Percentiles rank a stretch among this genome's conserved stretches.
These are phyloP conservation scores for Lagenidium giganteum DNA, from an alignment of 352 stramenopile genomes.

Conservation along the genomic window DNA sequence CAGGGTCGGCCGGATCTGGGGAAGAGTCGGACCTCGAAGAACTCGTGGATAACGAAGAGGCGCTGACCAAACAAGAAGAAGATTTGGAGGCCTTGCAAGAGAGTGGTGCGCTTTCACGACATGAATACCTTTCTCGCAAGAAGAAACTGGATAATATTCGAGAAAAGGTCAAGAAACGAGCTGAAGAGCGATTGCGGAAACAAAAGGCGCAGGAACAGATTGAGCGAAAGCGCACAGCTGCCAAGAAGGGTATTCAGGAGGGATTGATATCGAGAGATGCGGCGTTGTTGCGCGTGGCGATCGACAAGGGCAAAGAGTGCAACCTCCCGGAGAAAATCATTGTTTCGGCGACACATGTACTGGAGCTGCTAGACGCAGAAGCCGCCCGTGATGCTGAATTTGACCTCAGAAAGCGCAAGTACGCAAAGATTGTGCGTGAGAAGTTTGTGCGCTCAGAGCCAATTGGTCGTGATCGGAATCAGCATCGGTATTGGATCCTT, in stretches of 20 bases:
- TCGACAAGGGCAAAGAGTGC: slow-evolving; percentile 76
- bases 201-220: slow-evolving; percentile 61
- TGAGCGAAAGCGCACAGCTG: slow-evolving; percentile 41
- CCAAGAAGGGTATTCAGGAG: slow-evolving; percentile 71
- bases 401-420: slow-evolving; percentile 52
- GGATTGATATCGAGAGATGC: slow-evolving; percentile 58
- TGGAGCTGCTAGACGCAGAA: slow-evolving; percentile 76
- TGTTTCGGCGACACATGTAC: slow-evolving; percentile 64
- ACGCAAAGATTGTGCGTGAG: slow-evolving; percentile 49
- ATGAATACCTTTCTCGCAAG: slow-evolving; percentile 75
- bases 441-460: slow-evolving; percentile 74
- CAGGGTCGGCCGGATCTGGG: slow-evolving; percentile 21
- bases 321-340: slow-evolving; percentile 53
- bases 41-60: slow-evolving; percentile 49
- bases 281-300: slow-evolving; percentile 34
- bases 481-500: slow-evolving; percentile 70
- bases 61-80: slow-evolving; percentile 61
- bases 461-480: slow-evolving; percentile 57
- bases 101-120: slow-evolving; percentile 64
- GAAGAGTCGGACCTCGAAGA: slow-evolving; percentile 71
- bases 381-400: slow-evolving; percentile 58
- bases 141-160: slow-evolving; percentile 69
- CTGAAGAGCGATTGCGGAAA: slow-evolving; percentile 60
- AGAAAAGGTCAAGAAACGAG: slow-evolving; percentile 43
- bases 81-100: slow-evolving; percentile 60